Evolutionary conservation across 2,329 filamentous ascomycete genomes (phyloP), one percentile per base, ranked within the genome.

Genomic region (Pestalotiopsis sp.): DNA sequence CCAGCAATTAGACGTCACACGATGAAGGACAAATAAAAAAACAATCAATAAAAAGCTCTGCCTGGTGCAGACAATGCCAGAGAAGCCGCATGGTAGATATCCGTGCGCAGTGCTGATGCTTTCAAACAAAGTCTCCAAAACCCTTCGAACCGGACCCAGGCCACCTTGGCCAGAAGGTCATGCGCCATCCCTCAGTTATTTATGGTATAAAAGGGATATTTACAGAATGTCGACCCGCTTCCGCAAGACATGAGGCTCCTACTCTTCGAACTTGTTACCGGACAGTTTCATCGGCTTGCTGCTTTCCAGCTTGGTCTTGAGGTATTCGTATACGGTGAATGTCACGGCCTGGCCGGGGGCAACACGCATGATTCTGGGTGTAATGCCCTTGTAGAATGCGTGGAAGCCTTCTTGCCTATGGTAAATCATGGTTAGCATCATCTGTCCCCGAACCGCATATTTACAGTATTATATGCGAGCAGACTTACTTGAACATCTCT

Each of bases 321-420:
- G 82, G 79, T 79, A 94, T 80, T 95, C 92, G 80, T 95, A 95
- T 73, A 95, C 92, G 81, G 89, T 91, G 69, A 91, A 91, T 3
- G 90, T 91, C 67, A 91, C 90, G 69, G 90, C 96, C 85, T 99
- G 96, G 61, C 96, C 96, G 7, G 96, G 96, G 31, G 96, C 96
- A 66, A 99, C 96, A 77, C 96, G 90, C 94, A 98, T 98, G 74
- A 99, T 93, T 75, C 96, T 90, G 6, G 96, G 96, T 61, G 96
- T 99, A 82, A 99, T 99, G 76, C 96, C 96, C 88, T 98, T 98
- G 87, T 99, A 99, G 83, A 99, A 99, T 62, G 96, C 96, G 76
- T 94, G 91, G 74, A 95, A 86, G 45, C 96, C 96, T 83, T 99
- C 96, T 84, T 97, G 93, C 77, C 92, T 93, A 78, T 81, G 20